phyloP scores from a whole-genome alignment of 345 rosid species.

The Raphanus raphanistrum region DNA sequence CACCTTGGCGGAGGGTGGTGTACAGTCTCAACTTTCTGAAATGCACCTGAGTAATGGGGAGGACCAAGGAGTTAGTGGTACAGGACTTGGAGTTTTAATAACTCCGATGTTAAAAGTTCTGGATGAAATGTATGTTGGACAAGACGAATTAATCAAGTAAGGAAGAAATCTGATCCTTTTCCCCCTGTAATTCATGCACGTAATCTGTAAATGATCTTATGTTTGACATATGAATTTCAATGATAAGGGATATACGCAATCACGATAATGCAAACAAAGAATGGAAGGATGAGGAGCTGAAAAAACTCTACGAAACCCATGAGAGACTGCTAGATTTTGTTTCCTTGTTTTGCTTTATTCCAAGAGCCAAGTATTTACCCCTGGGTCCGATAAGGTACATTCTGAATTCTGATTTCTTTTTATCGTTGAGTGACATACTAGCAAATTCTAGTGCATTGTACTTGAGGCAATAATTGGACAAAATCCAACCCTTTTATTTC shows the following conservation, averaged over 20 bases:
- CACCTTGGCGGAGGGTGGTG: conserved; percentile 96
- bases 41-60: conserved; percentile 98
- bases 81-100: conserved; percentile 92
- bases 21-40: conserved; percentile 97
- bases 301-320: conserved; percentile 90
- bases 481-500: background rate
- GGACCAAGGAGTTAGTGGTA: conserved; percentile 99
- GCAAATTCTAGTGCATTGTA: background rate
- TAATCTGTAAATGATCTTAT: conserved; percentile 3
- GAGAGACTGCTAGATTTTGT: conserved; percentile 93
- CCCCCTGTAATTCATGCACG: background rate
- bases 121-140: conserved; percentile 94
- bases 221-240: conserved; percentile 9
- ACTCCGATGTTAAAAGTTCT: conserved; percentile 94
- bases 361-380: conserved; percentile 93
- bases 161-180: conserved; percentile 27
- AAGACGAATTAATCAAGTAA: conserved; percentile 97
- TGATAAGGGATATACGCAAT: conserved; percentile 83
- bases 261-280: conserved; percentile 95
- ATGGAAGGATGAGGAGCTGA: conserved; percentile 97
- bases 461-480: background rate
- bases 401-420: conserved; percentile 18
- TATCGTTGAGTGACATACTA: background rate
- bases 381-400: conserved; percentile 92
- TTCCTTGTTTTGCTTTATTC: conserved; percentile 91